A percentile compares a stretch with the other conserved stretches of the same genome.
These are phyloP conservation scores for Debaryomyces nepalensis DNA, from an alignment of 1,139 yeast species.

Conservation along the genomic window DNA sequence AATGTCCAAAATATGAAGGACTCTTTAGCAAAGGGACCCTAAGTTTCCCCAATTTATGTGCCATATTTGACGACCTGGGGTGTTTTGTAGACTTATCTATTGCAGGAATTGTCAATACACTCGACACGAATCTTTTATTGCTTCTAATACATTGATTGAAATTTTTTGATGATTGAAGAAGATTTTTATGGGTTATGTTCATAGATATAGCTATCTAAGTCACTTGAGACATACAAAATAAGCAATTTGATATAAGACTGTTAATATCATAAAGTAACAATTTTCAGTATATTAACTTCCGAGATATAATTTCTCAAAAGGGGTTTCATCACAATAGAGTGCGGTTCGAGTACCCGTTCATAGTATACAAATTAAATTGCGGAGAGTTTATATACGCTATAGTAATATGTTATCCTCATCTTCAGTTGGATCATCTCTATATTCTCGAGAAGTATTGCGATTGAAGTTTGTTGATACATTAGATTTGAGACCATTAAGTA, in stretches of 20 bases:
- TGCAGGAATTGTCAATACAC: slow-evolving; percentile 34
- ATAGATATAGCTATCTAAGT: slow-evolving; percentile 1
- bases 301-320: slow-evolving; percentile 1
- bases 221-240: background rate
- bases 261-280: background rate
- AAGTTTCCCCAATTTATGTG: slow-evolving; percentile 30
- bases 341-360: slow-evolving; percentile 7
- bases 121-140: slow-evolving; percentile 21
- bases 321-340: background rate
- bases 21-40: slow-evolving; percentile 64
- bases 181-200: slow-evolving; percentile 3
- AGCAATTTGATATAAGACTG: background rate
- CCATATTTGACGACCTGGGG: slow-evolving; percentile 1
- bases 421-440: slow-evolving; percentile 27
- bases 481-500: slow-evolving; percentile 27
- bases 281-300: background rate
- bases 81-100: slow-evolving; percentile 23
- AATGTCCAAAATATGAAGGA: slow-evolving; percentile 83
- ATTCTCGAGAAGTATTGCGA: slow-evolving; percentile 18
- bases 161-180: background rate
- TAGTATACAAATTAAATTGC: background rate
- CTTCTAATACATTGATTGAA: slow-evolving; percentile 3
- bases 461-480: slow-evolving; percentile 22
- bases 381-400: slow-evolving; percentile 1
- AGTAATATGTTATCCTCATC: slow-evolving; percentile 9